Conservation (phyloP, 2,329 filamentous ascomycete genomes). For the Neonectria coccinea region DNA sequence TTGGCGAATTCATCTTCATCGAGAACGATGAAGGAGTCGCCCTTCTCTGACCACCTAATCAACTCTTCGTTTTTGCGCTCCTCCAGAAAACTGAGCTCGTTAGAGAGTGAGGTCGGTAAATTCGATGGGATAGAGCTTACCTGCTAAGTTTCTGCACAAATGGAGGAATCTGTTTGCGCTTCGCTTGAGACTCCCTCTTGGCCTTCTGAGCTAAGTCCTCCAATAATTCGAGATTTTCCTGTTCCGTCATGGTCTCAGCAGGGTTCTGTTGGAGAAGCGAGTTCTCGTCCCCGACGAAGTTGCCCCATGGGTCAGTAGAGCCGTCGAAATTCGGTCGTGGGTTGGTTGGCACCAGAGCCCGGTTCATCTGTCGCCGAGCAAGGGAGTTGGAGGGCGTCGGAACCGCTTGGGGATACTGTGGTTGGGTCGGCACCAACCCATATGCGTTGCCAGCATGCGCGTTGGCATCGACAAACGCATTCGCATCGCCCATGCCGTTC, state of each 20-base stretch:
- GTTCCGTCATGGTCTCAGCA: slow-evolving; percentile 56
- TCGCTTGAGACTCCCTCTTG: slow-evolving; percentile 88
- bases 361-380: slow-evolving; percentile 64
- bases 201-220: slow-evolving; percentile 84
- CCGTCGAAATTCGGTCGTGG: slow-evolving; percentile 53
- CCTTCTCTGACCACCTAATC: slow-evolving; percentile 96
- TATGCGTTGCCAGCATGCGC: slow-evolving; percentile 52
- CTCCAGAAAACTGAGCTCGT: slow-evolving; percentile 79
- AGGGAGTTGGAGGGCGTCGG: slow-evolving; percentile 61
- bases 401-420: slow-evolving; percentile 48
- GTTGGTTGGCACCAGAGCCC: slow-evolving; percentile 60
- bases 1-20: slow-evolving; percentile 99
- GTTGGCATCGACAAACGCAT: slow-evolving; percentile 53
- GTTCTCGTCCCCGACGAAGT: slow-evolving; percentile 57
- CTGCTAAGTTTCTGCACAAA: slow-evolving; percentile 99
- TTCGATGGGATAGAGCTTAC: slow-evolving; percentile 61
- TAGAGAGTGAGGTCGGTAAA: slow-evolving; percentile 31
- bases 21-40: slow-evolving; percentile 94
- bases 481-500: slow-evolving; percentile 54
- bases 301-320: slow-evolving; percentile 55
- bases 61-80: slow-evolving; percentile 92
- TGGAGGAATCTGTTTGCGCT: slow-evolving; percentile 94
- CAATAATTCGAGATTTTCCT: slow-evolving; percentile 81
- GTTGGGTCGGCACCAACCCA: slow-evolving; percentile 53
- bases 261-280: slow-evolving; percentile 53